phyloP scores from a whole-genome alignment of 805 yeast genomes.

The Pichia scutulata region DNA sequence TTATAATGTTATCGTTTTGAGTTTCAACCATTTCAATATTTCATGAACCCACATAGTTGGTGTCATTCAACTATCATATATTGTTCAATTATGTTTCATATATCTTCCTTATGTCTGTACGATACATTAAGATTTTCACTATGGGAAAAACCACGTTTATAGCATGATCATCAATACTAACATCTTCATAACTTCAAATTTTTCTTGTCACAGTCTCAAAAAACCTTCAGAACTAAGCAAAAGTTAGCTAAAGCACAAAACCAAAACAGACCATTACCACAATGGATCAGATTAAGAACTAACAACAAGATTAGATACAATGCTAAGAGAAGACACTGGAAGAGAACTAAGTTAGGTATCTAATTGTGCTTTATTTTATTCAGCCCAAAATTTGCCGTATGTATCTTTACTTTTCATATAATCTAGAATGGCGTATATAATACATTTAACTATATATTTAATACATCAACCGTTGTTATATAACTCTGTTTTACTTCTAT shows the following conservation, averaged over 20 bases:
- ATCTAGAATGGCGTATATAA: background rate
- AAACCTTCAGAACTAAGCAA: slow-evolving; percentile 94
- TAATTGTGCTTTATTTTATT: slow-evolving; percentile 36
- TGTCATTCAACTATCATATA: too few relatives aligned
- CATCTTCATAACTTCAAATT: background rate
- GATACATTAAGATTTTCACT: too few relatives aligned
- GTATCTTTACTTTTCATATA: background rate
- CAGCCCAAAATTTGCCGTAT: background rate
- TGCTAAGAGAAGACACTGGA: slow-evolving; percentile 99
- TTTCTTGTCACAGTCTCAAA: slow-evolving; percentile 57
- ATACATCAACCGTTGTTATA: background rate
- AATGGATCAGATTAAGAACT: slow-evolving; percentile 98
- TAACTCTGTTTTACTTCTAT: background rate
- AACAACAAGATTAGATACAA: slow-evolving; percentile 96
- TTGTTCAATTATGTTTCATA: background rate
- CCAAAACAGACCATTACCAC: slow-evolving; percentile 99
- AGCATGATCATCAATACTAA: background rate
- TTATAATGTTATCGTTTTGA: background rate
- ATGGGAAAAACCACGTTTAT: too few relatives aligned
- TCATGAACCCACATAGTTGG: background rate
- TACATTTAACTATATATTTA: background rate
- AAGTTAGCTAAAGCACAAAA: slow-evolving; percentile 98
- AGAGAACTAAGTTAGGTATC: slow-evolving; percentile 98
- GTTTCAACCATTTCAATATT: background rate
- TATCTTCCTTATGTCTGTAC: too few relatives aligned